These are phyloP conservation scores for Saccharomycopsis malanga DNA, from an alignment of 805 yeast species.

Conservation along the genomic window DNA sequence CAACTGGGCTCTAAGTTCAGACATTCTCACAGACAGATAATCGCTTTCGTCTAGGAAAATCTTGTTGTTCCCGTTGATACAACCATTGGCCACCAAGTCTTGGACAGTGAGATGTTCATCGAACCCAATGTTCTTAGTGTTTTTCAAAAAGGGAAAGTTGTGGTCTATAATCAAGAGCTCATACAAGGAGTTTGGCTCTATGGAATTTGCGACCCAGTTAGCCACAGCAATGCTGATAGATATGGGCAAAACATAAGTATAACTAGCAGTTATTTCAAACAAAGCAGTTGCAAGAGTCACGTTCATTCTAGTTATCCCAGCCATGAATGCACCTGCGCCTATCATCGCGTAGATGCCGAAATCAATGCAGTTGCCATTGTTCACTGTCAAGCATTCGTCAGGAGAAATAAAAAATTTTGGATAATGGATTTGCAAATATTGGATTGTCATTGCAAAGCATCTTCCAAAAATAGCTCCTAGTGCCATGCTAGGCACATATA, in stretches of 20 bases:
- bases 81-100: slow-evolving; percentile 20
- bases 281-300: slow-evolving; percentile 44
- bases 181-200: slow-evolving; percentile 46
- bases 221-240: slow-evolving; percentile 50
- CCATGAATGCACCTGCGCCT: slow-evolving; percentile 53
- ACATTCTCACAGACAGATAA: slow-evolving; percentile 21
- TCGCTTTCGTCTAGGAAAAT: slow-evolving; percentile 11
- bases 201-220: slow-evolving; percentile 46
- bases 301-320: slow-evolving; percentile 50
- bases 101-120: slow-evolving; percentile 29
- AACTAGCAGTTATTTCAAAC: slow-evolving; percentile 49
- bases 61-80: slow-evolving; percentile 18
- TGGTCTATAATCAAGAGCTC: slow-evolving; percentile 41
- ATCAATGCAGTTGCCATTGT: slow-evolving; percentile 32
- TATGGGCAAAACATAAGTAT: slow-evolving; percentile 50
- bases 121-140: slow-evolving; percentile 32
- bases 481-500: slow-evolving; percentile 59
- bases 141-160: slow-evolving; percentile 49
- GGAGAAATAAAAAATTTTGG: slow-evolving; percentile 23
- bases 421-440: slow-evolving; percentile 30
- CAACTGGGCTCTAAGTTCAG: slow-evolving; percentile 32
- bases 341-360: slow-evolving; percentile 48
- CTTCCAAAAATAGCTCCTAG: slow-evolving; percentile 56
- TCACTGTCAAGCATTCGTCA: slow-evolving; percentile 8
- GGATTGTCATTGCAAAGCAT: slow-evolving; percentile 37